Evolutionary conservation across 2,329 filamentous ascomycete genomes (phyloP).

Genomic region (Basipetospora chlamydospora): DNA sequence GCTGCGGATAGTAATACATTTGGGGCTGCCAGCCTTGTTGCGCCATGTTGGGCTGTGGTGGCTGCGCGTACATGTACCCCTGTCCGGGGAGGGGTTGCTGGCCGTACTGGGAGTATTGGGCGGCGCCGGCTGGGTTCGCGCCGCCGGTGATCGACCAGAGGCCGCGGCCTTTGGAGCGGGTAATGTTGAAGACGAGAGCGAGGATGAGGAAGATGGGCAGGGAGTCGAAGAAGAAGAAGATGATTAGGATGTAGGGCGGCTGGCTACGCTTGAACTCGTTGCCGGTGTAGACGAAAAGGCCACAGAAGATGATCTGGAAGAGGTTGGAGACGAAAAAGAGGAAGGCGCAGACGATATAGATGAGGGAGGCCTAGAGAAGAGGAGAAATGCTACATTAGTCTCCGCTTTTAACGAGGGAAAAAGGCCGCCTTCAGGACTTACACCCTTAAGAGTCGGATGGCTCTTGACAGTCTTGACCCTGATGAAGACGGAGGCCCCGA

Average conservation of each 20-base stretch:
- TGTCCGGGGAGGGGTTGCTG: not conserved
- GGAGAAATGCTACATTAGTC: not conserved
- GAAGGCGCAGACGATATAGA: conserved; percentile 1
- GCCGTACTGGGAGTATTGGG: not conserved
- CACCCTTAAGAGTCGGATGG: not conserved
- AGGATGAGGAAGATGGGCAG: conserved; percentile 14
- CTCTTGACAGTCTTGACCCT: conserved; percentile 1
- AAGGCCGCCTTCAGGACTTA: not conserved
- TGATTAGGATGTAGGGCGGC: not conserved
- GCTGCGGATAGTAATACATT: conserved; percentile 2
- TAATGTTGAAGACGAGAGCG: conserved; percentile 14
- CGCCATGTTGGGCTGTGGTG: not conserved
- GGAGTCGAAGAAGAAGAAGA: conserved; percentile 5
- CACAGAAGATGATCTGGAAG: conserved; percentile 24
- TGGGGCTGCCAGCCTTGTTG: not conserved
- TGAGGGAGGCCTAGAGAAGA: not conserved
- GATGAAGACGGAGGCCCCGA: not conserved
- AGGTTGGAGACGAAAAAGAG: conserved; percentile 25
- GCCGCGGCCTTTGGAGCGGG: conserved; percentile 12
- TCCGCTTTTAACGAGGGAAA: not conserved
- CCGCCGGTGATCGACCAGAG: conserved; percentile 12
- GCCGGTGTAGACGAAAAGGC: not conserved
- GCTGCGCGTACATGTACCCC: not conserved
- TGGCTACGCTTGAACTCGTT: not conserved
- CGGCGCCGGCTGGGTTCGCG: not conserved